Base-by-base conservation (phyloP, 1,284 basidiomycete genomes). In the Malassezia vespertilionis region DNA sequence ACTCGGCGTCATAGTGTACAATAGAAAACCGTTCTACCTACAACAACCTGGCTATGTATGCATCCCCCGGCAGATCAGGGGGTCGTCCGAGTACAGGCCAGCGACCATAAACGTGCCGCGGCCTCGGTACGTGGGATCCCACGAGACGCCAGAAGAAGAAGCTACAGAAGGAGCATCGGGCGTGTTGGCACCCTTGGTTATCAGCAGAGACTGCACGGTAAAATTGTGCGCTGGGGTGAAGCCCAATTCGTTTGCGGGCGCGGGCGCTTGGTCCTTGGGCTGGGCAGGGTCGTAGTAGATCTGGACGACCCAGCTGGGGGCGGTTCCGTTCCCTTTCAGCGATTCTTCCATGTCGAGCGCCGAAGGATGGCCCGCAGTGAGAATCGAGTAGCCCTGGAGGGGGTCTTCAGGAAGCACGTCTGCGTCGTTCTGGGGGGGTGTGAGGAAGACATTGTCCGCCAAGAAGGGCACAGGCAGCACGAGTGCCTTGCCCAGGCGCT, bases 321-420 rank as follows among this genome's bases (percentile, higher is more conserved):
- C 47, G 40, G 34, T 34, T 22, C 31, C 24, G 6, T 14, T 40
- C 26, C 11, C 12, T 5, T 9, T 18, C n/a, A 18, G 27, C 35
- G 36, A 31, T 15, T 35, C 37, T 6, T 32, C 17, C 6, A 51
- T 11, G 34, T 44, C 48, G 3, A 20, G 22, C 21, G 45, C 24
- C 6, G 48, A 51, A 10, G 48, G 48, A 20, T 51, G 48, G 17
- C 48, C 48, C 4, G 48, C 43, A 6, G 36, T 38, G 15, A 44
- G 26, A 9, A 51, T 27, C 32, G 31, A 24, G 26, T 33, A 33
- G 33, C 46, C 46, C 2, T 28, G n/a, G 10, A 48, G 24, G 9
- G 46, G 46, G 33, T 48, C 46, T 26, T 47, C 20, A 10, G 18
- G 5, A 0, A 20, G 30, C 20, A 33, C 23, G 5, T 18, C 15